phyloP scores from a whole-genome alignment of 2,329 filamentous ascomycete genomes.

The Pseudogymnoascus sp. region DNA sequence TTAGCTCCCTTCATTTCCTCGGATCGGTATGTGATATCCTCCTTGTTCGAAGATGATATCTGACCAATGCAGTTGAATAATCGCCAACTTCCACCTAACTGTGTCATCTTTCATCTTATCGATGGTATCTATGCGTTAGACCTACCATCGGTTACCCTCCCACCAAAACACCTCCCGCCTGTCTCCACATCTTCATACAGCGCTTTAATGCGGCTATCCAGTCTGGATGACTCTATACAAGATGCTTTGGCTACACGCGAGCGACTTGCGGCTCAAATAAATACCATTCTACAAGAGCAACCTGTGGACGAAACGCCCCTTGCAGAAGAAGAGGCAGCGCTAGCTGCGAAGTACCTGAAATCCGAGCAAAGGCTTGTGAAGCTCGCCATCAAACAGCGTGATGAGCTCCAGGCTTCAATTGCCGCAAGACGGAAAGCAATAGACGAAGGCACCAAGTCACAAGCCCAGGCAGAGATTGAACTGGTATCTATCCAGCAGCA shows the following conservation, averaged over 20 bases:
- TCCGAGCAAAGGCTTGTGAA: conserved; percentile 61
- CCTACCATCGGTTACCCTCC: conserved; percentile 42
- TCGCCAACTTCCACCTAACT: conserved; percentile 71
- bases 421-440: conserved; percentile 61
- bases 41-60: neutral
- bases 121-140: conserved; percentile 84
- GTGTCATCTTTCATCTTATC: conserved; percentile 73
- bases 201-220: conserved; percentile 78
- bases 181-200: conserved; percentile 74
- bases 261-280: conserved; percentile 71
- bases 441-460: conserved; percentile 49
- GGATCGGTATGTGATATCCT: conserved; percentile 46
- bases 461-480: conserved; percentile 52
- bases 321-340: conserved; percentile 42
- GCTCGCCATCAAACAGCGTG: conserved; percentile 52
- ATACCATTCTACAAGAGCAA: conserved; percentile 42
- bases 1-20: conserved; percentile 71
- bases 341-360: conserved; percentile 49
- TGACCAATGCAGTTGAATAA: conserved; percentile 51
- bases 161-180: conserved; percentile 44
- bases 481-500: conserved; percentile 55
- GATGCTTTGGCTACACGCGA: conserved; percentile 76
- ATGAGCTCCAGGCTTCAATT: conserved; percentile 63
- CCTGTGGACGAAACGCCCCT: conserved; percentile 38
- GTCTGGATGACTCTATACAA: conserved; percentile 83